Conservation (phyloP, 495 filamentous ascomycete species). For the Margaritispora aquatica region DNA sequence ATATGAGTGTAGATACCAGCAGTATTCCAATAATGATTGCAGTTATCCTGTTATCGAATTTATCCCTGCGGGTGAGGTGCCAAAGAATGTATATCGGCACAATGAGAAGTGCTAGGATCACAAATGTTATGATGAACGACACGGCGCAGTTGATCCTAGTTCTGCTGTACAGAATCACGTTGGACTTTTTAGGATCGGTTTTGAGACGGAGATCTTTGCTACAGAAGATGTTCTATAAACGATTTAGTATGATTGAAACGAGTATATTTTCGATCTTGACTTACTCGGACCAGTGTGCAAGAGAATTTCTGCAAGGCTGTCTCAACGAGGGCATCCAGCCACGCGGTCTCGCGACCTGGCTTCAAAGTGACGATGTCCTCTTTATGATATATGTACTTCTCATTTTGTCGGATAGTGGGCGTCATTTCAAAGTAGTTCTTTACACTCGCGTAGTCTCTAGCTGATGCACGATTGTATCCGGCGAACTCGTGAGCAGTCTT, state of each 20-base stretch:
- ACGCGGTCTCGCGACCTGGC: constrained; percentile 29
- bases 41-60: neutral
- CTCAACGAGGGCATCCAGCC: constrained; percentile 32
- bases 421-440: constrained; percentile 26
- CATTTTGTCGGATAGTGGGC: constrained; percentile 19
- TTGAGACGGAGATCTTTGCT: neutral
- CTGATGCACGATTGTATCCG: constrained; percentile 8
- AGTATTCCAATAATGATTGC: constrained; percentile 16
- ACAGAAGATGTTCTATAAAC: constrained; percentile 2
- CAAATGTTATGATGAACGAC: constrained; percentile 4
- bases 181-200: neutral
- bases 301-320: constrained; percentile 16
- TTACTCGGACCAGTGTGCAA: neutral
- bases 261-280: neutral
- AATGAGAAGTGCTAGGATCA: constrained; percentile 12
- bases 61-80: neutral
- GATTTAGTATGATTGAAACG: neutral
- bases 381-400: constrained; percentile 24
- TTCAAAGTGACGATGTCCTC: constrained; percentile 33
- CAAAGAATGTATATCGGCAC: constrained; percentile 15
- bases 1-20: constrained; percentile 26
- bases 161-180: constrained; percentile 1
- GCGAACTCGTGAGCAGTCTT: neutral
- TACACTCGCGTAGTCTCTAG: constrained; percentile 25
- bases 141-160: constrained; percentile 1